Evolutionary conservation across 495 filamentous ascomycete species (phyloP), one percentile per base, ranked within the genome.

Genomic region (Lophium mytilinum): DNA sequence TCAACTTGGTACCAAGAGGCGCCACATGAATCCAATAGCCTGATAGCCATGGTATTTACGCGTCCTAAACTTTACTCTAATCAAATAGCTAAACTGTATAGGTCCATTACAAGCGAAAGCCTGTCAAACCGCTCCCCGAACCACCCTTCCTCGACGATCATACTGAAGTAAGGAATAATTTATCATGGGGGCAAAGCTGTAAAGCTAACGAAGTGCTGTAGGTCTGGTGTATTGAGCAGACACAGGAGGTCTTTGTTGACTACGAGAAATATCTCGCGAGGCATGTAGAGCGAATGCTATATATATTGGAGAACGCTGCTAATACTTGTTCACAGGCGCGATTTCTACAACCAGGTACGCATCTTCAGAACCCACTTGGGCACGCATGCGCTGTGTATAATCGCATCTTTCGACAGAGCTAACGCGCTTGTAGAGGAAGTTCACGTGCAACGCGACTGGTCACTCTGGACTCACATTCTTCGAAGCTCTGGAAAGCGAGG

Each of bases 41-140:
- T 55, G 10, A 33, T 40, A 24, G 5, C 62, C 37, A 76, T 74
- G 73, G 72, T 74, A 69, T 34, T 64, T 39, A 60, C 61, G 53
- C 57, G 58, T 58, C 58, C 12, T 30, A 24, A 18, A 48, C 15
- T n/a, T 24, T 12, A 46, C 18, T 37, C n/a, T 36, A 47, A 14
- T 21, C 41, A 19, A 55, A 10, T 42, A 12, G 17, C 53, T 62
- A 37, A 62, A 56, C 21, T 17, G 36, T 43, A 11, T 61, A 97
- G 93, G 93, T 97, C 56, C 80, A 94, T 54, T 95, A 89, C 73
- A 96, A 96, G 75, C 84, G 92, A 62, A 98, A 97, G 72, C 90
- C 90, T 53, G 90, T 98, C 64, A 86, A 90, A 75, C 86, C 87
- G 68, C 73, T 92, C 53, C 76, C 84, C 51, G 76, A 76, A 54